These are phyloP conservation scores for Leccinum olivaceopallidum DNA, from an alignment of 768 basidiomycete species.

Conservation along the genomic window DNA sequence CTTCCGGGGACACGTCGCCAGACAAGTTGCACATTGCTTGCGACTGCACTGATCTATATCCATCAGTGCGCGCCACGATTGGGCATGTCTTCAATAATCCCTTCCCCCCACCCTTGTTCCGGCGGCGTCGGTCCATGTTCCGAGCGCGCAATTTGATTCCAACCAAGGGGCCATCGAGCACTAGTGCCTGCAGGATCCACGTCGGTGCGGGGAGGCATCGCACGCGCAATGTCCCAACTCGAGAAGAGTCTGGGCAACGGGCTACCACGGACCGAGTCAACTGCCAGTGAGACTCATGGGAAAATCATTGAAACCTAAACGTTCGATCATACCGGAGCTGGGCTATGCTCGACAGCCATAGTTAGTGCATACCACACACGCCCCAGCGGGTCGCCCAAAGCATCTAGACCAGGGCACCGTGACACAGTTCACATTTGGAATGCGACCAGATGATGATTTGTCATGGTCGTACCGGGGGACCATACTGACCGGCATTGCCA, in stretches of 20 bases:
- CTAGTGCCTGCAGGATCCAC: conserved; percentile 23
- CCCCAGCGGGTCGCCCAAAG: conserved; percentile 7
- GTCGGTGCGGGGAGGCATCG: conserved; percentile 1
- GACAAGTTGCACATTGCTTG: not conserved
- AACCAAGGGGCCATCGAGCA: not conserved
- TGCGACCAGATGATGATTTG: conserved; percentile 13
- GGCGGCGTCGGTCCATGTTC: conserved; percentile 17
- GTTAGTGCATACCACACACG: conserved; percentile 14
- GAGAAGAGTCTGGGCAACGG: conserved; percentile 12
- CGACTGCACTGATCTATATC: conserved; percentile 10
- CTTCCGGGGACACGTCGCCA: not conserved
- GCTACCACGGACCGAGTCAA: conserved; percentile 11
- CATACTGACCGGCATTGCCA: conserved; percentile 24
- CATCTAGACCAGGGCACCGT: conserved; percentile 8
- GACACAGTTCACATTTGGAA: conserved; percentile 4
- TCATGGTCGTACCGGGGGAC: conserved; percentile 12
- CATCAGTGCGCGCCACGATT: conserved; percentile 17
- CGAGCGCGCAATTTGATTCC: conserved; percentile 4
- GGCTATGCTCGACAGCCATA: conserved; percentile 31
- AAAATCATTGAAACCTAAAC: conserved; percentile 11
- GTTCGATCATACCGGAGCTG: conserved; percentile 33
- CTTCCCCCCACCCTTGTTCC: conserved; percentile 4
- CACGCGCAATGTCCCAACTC: conserved; percentile 12
- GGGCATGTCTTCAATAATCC: conserved; percentile 9
- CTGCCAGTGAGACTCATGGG: conserved; percentile 11